Conservation (phyloP, 2,329 filamentous ascomycete species). For the Fusarium pseudoanthophilum region DNA sequence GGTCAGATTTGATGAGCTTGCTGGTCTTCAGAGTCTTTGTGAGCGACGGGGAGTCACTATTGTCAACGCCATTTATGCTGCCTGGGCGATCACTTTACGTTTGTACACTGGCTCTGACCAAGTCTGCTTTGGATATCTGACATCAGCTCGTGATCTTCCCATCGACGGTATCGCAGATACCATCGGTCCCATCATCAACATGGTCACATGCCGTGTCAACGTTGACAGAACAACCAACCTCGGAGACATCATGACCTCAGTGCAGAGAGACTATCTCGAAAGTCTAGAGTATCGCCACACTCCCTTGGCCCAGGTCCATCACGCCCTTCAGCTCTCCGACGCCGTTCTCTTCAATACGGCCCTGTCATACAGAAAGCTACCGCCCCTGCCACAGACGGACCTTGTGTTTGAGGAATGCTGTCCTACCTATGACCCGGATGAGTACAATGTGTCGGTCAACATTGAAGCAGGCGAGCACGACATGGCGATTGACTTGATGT, state of each 20-base stretch:
- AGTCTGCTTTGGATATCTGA: constrained; percentile 64
- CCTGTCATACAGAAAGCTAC: constrained; percentile 39
- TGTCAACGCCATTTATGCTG: constrained; percentile 36
- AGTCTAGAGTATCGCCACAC: constrained; percentile 30
- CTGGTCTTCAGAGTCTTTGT: constrained; percentile 17
- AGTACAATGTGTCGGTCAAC: constrained; percentile 39
- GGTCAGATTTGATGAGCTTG: constrained; percentile 30
- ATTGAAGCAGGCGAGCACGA: constrained; percentile 30
- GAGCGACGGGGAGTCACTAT: constrained; percentile 23
- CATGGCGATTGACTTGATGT: constrained; percentile 41
- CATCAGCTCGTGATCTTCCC: constrained; percentile 62
- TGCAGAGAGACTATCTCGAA: constrained; percentile 28
- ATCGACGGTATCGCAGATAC: constrained; percentile 59
- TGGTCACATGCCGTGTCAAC: constrained; percentile 63
- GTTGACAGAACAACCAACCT: constrained; percentile 30
- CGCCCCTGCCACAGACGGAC: constrained; percentile 7
- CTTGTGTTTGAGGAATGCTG: constrained; percentile 38
- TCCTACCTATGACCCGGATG: constrained; percentile 39
- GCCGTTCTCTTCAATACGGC: constrained; percentile 41
- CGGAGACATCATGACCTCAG: background rate
- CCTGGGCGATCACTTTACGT: constrained; percentile 35
- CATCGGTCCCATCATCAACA: constrained; percentile 66
- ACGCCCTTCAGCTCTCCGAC: constrained; percentile 36
- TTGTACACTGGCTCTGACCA: constrained; percentile 58
- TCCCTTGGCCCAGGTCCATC: constrained; percentile 33